These are phyloP conservation scores for Colletotrichum sp. DNA, from an alignment of 2,329 filamentous ascomycete species.

Conservation along the genomic window DNA sequence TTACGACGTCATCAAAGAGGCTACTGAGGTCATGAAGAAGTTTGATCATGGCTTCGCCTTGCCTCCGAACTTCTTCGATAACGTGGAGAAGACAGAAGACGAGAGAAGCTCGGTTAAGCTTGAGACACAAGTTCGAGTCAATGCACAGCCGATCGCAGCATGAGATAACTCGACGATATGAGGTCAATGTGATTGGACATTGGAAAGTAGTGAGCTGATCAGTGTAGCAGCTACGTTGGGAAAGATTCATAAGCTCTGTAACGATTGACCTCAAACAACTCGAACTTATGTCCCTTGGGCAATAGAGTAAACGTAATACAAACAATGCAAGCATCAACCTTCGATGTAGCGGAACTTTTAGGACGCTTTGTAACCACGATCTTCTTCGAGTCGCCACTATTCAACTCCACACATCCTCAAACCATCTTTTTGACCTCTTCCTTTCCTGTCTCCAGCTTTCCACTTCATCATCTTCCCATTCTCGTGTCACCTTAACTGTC, in stretches of 20 bases:
- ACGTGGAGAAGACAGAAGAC: background rate
- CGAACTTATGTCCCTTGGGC: background rate
- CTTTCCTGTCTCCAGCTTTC: background rate
- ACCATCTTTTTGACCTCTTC: background rate
- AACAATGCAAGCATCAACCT: background rate
- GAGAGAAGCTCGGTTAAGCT: background rate
- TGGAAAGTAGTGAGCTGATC: background rate
- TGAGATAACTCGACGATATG: background rate
- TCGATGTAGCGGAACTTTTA: background rate
- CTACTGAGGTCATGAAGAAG: slow-evolving; percentile 22
- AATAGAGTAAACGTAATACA: background rate
- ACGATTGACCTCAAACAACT: background rate
- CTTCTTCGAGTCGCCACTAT: background rate
- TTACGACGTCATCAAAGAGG: slow-evolving; percentile 24
- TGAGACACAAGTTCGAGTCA: background rate
- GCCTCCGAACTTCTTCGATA: slow-evolving; percentile 26
- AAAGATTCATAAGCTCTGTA: background rate
- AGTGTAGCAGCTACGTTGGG: background rate
- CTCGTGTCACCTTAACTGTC: background rate
- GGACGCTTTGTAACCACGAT: background rate
- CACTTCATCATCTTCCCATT: background rate
- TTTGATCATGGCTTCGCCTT: slow-evolving; percentile 23
- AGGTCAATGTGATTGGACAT: background rate
- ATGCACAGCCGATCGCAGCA: background rate
- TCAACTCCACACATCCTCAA: background rate